Evolutionary conservation across 768 basidiomycete genomes (phyloP), one percentile per base, ranked within the genome.

Genomic region (Calocybe indica): DNA sequence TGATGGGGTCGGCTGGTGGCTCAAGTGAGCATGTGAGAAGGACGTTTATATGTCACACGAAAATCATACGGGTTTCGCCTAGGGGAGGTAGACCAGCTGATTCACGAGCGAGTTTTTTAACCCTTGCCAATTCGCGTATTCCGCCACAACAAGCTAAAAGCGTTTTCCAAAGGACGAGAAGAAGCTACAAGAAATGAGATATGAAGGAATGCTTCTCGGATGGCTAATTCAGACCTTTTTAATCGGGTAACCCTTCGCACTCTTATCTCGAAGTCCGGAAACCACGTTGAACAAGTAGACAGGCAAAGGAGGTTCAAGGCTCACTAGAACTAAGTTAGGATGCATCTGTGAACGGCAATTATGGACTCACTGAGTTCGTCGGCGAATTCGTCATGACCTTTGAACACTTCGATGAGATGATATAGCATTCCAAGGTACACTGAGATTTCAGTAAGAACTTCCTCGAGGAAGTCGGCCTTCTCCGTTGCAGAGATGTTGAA

Each of bases 351-450:
- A 40, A 48, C 31, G 40, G 37, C 22, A 36, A 40, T 8, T 11
- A 22, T 32, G 31, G 8, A 64, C 94, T 74, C 66, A 96, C 95
- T 98, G 41, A 98, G 73, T 67, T 98, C 95, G 56, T 96, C 93
- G 2, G 90, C 93, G 62, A 98, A 97, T 56, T 92, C 85, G 49
- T 94, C 92, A 54, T 96, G 88, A 3, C 86, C 85, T 61, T 95
- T 88, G 67, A 92, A 92, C 28, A 93, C 78, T 67, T 98, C 95
- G 10, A 97, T 84, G 46, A 98, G 68, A 61, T 96, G 92, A 63
- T 98, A 99, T 38, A 97, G 70, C 83, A 97, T 91, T 7, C 90
- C 92, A 30, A 97, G 78, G 58, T 92, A 90, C n/a, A 93, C 83
- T 7, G 91, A 91, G 48, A 96, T 79, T 63, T 96, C 93, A 5